These are phyloP conservation scores for Mortierella sp. DNA, from an alignment of 371 early-diverging fungal species.

Conservation along the genomic window DNA sequence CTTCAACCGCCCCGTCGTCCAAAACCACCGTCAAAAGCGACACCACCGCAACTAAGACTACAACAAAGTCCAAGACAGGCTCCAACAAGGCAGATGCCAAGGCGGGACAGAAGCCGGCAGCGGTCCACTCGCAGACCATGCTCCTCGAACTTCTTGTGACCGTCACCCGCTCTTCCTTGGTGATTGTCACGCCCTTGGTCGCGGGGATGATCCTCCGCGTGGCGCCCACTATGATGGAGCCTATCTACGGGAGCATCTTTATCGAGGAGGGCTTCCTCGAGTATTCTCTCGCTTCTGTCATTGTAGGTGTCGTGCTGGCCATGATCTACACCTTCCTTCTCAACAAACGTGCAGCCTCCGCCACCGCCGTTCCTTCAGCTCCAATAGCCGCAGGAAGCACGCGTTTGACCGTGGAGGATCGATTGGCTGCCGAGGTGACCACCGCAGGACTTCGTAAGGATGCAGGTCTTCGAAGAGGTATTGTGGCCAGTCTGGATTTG, in stretches of 20 bases:
- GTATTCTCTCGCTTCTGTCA: conserved; percentile 34
- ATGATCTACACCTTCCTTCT: conserved; percentile 32
- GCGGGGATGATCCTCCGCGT: conserved; percentile 59
- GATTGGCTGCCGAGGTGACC: background rate
- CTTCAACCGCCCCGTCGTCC: background rate
- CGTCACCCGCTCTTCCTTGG: conserved; percentile 53
- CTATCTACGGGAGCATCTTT: conserved; percentile 71
- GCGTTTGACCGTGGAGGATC: background rate
- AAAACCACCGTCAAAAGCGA: background rate
- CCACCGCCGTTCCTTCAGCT: conserved; percentile 14
- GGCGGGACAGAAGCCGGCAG: conserved; percentile 22
- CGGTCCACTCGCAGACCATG: conserved; percentile 42
- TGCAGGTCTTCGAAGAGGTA: conserved; percentile 29
- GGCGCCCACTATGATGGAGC: conserved; percentile 68
- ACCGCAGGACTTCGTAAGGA: conserved; percentile 40
- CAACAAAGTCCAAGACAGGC: background rate
- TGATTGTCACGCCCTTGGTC: conserved; percentile 59
- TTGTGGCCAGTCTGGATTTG: conserved; percentile 39
- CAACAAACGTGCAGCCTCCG: background rate
- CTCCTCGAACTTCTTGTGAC: conserved; percentile 55
- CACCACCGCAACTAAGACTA: no score
- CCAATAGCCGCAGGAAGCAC: background rate
- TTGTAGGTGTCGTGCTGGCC: conserved; percentile 55
- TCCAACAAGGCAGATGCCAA: conserved; percentile 6
- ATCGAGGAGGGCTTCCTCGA: conserved; percentile 55